Evolutionary conservation across 495 filamentous ascomycete genomes (phyloP).

Genomic region (Annulohypoxylon maeteangense): DNA sequence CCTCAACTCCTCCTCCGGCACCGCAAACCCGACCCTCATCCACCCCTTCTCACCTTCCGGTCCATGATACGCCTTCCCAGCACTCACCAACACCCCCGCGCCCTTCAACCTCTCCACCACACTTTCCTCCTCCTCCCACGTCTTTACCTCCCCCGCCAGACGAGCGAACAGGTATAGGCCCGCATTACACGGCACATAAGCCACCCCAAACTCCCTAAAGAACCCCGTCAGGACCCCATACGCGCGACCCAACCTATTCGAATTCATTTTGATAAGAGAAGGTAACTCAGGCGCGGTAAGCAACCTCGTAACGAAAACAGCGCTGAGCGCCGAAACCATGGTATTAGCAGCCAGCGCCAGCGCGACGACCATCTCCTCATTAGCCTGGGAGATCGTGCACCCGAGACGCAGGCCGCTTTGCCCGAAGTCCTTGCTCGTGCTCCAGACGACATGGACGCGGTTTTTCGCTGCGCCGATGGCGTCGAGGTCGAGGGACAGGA

Average conservation of each 20-base stretch:
- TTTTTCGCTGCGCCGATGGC: not conserved
- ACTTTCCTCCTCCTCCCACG: not conserved
- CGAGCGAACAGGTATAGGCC: not conserved
- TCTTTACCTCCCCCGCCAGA: not conserved
- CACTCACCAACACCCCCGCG: not conserved
- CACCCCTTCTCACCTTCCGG: not conserved
- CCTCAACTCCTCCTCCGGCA: no score
- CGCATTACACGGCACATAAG: not conserved
- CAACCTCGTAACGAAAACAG: not conserved
- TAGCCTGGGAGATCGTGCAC: no score
- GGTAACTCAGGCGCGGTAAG: not conserved
- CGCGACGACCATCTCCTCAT: not conserved
- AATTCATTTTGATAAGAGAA: not conserved
- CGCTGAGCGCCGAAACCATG: not conserved
- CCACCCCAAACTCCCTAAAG: not conserved
- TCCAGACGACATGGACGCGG: not conserved
- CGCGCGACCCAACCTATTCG: not conserved
- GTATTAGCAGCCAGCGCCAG: not conserved
- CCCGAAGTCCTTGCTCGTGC: not conserved
- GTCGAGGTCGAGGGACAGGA: not conserved
- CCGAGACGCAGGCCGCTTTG: not conserved
- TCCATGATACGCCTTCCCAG: not conserved
- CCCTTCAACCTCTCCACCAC: not conserved
- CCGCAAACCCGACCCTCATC: not conserved
- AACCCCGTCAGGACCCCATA: not conserved